These are phyloP conservation scores for Fusarium falciforme DNA, from an alignment of 2,329 filamentous ascomycete genomes.

Conservation along the genomic window DNA sequence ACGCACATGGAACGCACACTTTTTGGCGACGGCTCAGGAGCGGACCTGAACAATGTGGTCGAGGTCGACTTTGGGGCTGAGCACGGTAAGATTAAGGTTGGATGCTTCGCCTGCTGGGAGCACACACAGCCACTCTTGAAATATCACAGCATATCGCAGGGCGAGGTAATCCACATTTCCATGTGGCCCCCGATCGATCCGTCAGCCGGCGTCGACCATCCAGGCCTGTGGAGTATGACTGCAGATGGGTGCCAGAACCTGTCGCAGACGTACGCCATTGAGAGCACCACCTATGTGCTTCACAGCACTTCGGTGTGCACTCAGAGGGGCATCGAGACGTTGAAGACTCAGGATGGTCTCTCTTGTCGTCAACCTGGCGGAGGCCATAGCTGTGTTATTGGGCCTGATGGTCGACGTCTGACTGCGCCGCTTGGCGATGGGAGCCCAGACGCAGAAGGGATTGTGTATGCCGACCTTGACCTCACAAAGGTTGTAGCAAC, in stretches of 20 bases:
- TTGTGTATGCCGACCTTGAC: conserved; percentile 63
- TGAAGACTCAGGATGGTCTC: conserved; percentile 54
- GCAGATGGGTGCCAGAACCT: conserved; percentile 54
- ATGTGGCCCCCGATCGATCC: conserved; percentile 56
- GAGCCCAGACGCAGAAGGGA: conserved; percentile 51
- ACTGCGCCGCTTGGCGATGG: conserved; percentile 28
- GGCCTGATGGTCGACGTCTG: conserved; percentile 37
- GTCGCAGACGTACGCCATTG: conserved; percentile 67
- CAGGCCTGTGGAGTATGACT: conserved; percentile 47
- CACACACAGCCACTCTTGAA: conserved; percentile 63
- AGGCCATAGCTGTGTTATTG: conserved; percentile 37
- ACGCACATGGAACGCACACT: conserved; percentile 65
- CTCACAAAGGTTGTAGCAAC: conserved; percentile 55
- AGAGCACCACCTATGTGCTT: conserved; percentile 65
- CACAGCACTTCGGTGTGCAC: conserved; percentile 49
- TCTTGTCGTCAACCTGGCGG: conserved; percentile 34
- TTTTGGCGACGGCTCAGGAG: conserved; percentile 58
- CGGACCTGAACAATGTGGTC: conserved; percentile 54
- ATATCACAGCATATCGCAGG: conserved; percentile 57
- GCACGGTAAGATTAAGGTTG: conserved; percentile 50
- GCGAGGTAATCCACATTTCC: conserved; percentile 59
- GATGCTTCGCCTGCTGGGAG: conserved; percentile 62
- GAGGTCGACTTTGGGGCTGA: conserved; percentile 50
- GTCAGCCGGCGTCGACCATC: conserved; percentile 28
- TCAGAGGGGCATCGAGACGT: conserved; percentile 53